Conservation (phyloP, 2,329 filamentous ascomycete genomes). For the Botrytis tulipae region DNA sequence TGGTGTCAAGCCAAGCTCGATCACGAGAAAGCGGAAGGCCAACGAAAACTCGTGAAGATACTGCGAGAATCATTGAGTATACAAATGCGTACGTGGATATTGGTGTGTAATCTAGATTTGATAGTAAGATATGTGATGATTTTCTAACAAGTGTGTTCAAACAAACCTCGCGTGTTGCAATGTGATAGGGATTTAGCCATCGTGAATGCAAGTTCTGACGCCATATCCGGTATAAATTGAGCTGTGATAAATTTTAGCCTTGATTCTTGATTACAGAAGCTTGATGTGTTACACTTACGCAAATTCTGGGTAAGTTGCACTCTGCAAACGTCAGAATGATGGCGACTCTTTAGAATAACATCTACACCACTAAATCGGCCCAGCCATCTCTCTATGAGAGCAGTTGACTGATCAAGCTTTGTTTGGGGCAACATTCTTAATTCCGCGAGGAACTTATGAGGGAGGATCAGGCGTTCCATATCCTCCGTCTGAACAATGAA, state of each 20-base stretch:
- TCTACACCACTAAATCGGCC: constrained; percentile 12
- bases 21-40: constrained; percentile 30
- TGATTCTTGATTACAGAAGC: neutral
- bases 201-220: neutral
- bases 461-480: constrained; percentile 1
- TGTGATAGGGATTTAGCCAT: neutral
- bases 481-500: constrained; percentile 7
- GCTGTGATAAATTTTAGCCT: neutral
- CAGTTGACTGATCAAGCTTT: constrained; percentile 12
- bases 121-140: neutral
- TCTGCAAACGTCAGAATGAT: constrained; percentile 11
- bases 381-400: constrained; percentile 9
- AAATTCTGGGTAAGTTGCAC: constrained; percentile 15
- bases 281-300: neutral
- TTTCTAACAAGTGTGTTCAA: neutral
- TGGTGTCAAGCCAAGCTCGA: constrained; percentile 29
- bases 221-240: constrained; percentile 2
- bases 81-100: neutral
- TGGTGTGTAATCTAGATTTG: neutral
- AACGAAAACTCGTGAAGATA: constrained; percentile 31
- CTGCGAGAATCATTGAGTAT: neutral
- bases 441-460: constrained; percentile 1
- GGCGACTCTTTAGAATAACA: constrained; percentile 2
- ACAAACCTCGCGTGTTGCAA: neutral
- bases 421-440: constrained; percentile 6